Percentiles rank a stretch among this genome's conserved stretches.
Conservation (phyloP, 768 basidiomycete genomes). For the Hygrophorus pudorinus region DNA sequence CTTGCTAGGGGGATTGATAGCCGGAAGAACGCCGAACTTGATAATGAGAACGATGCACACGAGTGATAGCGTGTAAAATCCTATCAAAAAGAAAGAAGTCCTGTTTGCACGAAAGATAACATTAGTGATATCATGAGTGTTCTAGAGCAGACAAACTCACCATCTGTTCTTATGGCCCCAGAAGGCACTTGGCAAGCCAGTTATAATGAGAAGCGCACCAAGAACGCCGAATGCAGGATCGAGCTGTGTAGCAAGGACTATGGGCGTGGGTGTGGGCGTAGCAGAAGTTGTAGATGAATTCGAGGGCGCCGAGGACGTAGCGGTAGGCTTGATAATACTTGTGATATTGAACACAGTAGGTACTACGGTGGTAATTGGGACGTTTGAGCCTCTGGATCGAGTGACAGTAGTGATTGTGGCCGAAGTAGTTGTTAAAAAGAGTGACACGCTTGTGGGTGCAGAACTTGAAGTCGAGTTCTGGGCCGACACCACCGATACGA, state of each 20-base stretch:
- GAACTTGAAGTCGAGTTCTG: conserved; percentile 21
- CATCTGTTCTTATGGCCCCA: conserved; percentile 96
- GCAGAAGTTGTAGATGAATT: conserved; percentile 24
- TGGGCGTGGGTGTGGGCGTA: conserved; percentile 33
- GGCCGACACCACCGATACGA: conserved; percentile 24
- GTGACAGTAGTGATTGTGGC: conserved; percentile 38
- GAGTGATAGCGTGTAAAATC: conserved; percentile 82
- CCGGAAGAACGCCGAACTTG: conserved; percentile 78
- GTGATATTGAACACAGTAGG: conserved; percentile 59
- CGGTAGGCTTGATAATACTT: conserved; percentile 38
- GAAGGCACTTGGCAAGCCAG: conserved; percentile 82
- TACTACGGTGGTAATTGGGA: conserved; percentile 42
- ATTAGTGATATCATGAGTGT: background rate
- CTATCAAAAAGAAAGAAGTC: conserved; percentile 90
- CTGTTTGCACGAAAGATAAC: conserved; percentile 24
- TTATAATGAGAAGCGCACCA: conserved; percentile 80
- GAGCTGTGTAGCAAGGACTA: conserved; percentile 51
- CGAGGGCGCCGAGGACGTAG: conserved; percentile 13
- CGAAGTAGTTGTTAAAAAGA: conserved; percentile 46
- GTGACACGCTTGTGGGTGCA: conserved; percentile 27
- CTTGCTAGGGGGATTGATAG: conserved; percentile 68
- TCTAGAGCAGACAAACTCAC: conserved; percentile 29
- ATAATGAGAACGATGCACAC: conserved; percentile 82
- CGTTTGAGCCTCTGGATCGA: conserved; percentile 36
- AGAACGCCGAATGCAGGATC: conserved; percentile 87